Evolutionary conservation across 352 stramenopile species (phyloP).

Genomic region (Discostella stelligera): DNA sequence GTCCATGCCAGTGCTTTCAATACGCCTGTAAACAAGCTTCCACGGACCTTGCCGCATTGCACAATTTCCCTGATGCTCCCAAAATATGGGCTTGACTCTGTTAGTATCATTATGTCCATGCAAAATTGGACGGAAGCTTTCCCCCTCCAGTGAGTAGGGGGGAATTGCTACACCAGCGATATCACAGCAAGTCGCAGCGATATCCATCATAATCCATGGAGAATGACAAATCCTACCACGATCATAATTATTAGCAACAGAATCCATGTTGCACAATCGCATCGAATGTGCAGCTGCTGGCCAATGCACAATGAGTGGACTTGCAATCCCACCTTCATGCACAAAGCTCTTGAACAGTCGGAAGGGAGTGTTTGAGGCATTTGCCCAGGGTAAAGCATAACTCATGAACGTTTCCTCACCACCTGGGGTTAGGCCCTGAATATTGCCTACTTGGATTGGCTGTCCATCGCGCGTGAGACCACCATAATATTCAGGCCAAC

Average conservation of each 20-base stretch:
- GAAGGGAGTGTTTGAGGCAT: slow-evolving; percentile 56
- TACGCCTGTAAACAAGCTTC: slow-evolving; percentile 53
- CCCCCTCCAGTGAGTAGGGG: slow-evolving; percentile 35
- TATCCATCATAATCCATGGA: slow-evolving; percentile 57
- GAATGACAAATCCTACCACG: slow-evolving; percentile 34
- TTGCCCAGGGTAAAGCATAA: slow-evolving; percentile 56
- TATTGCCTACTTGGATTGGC: slow-evolving; percentile 46
- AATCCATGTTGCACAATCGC: not conserved
- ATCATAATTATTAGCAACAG: not conserved
- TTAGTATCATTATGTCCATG: slow-evolving; percentile 11
- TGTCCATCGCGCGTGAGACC: slow-evolving; percentile 38
- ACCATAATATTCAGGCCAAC: slow-evolving; percentile 52
- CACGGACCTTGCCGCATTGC: slow-evolving; percentile 44
- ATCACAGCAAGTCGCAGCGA: slow-evolving; percentile 52
- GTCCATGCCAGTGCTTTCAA: slow-evolving; percentile 14
- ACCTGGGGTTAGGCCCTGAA: slow-evolving; percentile 26
- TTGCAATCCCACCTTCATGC: slow-evolving; percentile 53
- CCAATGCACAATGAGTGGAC: slow-evolving; percentile 47
- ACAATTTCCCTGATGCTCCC: slow-evolving; percentile 58
- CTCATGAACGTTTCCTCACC: slow-evolving; percentile 53
- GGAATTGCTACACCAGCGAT: slow-evolving; percentile 27
- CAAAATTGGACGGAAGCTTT: slow-evolving; percentile 52
- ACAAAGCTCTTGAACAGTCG: slow-evolving; percentile 56
- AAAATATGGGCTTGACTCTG: slow-evolving; percentile 46
- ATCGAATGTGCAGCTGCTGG: slow-evolving; percentile 14